Percentiles rank a stretch among this genome's conserved stretches.
phyloP scores from a whole-genome alignment of 768 basidiomycete genomes.

The Boletus coccyginus region DNA sequence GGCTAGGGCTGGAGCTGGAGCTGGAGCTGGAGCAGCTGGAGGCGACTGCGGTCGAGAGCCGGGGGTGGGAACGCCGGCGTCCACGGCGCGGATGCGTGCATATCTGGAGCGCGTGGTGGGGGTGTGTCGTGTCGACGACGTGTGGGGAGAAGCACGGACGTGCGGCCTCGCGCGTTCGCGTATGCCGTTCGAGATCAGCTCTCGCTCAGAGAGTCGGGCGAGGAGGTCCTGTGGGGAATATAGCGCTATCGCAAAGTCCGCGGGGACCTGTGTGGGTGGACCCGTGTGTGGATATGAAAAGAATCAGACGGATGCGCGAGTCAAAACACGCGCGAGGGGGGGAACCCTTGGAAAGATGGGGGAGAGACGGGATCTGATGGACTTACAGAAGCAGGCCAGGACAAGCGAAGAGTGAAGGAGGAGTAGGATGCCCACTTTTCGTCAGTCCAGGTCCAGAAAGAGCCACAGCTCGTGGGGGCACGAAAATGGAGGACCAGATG shows the following conservation, averaged over 20 bases:
- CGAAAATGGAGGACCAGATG: conserved; percentile 6
- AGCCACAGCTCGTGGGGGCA: conserved; percentile 51
- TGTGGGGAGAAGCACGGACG: conserved; percentile 7
- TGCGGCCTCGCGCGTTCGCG: not conserved
- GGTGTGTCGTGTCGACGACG: conserved; percentile 6
- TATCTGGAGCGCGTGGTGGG: conserved; percentile 43
- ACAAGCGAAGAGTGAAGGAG: conserved; percentile 51
- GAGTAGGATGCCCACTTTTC: conserved; percentile 38
- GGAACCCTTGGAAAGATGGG: not conserved
- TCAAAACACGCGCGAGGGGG: not conserved
- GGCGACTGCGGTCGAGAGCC: conserved; percentile 4
- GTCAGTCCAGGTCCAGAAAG: conserved; percentile 42
- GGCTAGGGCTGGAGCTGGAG: too few relatives aligned
- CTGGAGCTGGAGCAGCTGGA: not conserved
- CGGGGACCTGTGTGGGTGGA: conserved; percentile 36
- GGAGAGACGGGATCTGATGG: not conserved
- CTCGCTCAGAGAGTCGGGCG: conserved; percentile 7
- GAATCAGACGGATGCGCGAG: not conserved
- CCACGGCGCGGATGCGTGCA: conserved; percentile 54
- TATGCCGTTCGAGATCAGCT: not conserved
- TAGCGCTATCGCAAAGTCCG: conserved; percentile 41
- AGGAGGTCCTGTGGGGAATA: conserved; percentile 35
- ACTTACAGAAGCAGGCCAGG: conserved; percentile 58
- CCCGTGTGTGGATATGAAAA: not conserved
- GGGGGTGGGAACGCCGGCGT: conserved; percentile 53